Base-by-base conservation (phyloP, 345 rosid species). In the Firmiana major region DNA sequence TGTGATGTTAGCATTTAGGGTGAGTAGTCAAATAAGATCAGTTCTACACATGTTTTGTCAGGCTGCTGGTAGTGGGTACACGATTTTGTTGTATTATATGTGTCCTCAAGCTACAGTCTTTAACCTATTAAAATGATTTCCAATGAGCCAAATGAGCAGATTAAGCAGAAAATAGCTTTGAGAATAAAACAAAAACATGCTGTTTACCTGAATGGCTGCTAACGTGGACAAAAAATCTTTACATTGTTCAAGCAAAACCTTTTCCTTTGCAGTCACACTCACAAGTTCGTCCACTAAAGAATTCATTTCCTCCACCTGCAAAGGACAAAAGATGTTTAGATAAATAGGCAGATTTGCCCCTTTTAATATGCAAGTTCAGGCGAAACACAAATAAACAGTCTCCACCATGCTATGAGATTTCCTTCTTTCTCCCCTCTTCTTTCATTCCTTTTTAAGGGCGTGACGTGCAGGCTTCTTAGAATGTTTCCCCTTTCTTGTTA, bases 101-200 rank as follows among this genome's bases (percentile, higher is more conserved):
- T 45, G 97, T 93, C 84, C 93, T 90, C 92, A 93, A 81, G 93
- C 97, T 94, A 82, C 93, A 86, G 77, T 88, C 89, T 71, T 89
- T 90, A 60, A 91, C 93, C 98, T 92, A 91, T 81, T 79, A 40
- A 65, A 67, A 49, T 22, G 34, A 36, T 21, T 65, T 49, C 15
- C n/a, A 24, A 21, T 9, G 9, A 15, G 24, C 42, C 57, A 5
- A 15, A 54, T 57, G 40, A 85, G 64, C 59, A 65, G 77, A 64
- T 48, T 38, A 49, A 65, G 65, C 5, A 59, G 67, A 65, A 75
- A 69, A 45, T 54, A 63, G 34, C 24, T 42, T 5, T 45, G 45
- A 68, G 22, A 40, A 45, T 40, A 31, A 70, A 72, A 73, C 28
- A 67, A 60, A 60, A 76, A 19, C 53, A 63, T 45, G 16, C 9